phyloP scores from a whole-genome alignment of 1,139 yeast genomes.

The Saccharomyces uvarum region DNA sequence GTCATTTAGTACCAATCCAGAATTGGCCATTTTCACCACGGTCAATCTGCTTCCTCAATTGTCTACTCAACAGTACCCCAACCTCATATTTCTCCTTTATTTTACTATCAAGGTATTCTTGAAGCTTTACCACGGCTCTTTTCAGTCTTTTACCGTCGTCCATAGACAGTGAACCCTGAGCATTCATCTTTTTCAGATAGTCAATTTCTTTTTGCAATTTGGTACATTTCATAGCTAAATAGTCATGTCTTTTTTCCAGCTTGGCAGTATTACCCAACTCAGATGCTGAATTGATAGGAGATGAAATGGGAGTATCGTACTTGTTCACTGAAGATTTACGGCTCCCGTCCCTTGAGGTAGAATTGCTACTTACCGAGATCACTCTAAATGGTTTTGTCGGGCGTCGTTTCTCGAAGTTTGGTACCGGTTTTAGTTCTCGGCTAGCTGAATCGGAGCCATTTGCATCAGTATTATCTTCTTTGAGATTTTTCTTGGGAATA shows the following conservation, averaged over 20 bases:
- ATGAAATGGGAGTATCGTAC: conserved; percentile 2
- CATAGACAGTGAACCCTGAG: conserved; percentile 33
- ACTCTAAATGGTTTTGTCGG: conserved; percentile 31
- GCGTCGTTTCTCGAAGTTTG: conserved; percentile 4
- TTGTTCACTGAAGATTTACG: conserved; percentile 2
- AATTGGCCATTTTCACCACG: conserved; percentile 36
- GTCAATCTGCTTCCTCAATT: conserved; percentile 35
- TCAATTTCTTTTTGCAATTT: conserved; percentile 34
- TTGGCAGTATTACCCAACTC: conserved; percentile 12
- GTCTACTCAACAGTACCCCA: conserved; percentile 35
- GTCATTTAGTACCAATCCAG: conserved; percentile 28
- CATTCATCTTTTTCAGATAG: conserved; percentile 31
- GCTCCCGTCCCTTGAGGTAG: conserved; percentile 11
- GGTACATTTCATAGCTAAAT: conserved; percentile 27
- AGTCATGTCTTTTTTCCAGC: conserved; percentile 25
- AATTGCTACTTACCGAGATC: conserved; percentile 24
- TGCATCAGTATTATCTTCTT: conserved; percentile 4
- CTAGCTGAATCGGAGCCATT: background rate
- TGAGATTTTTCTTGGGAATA: conserved; percentile 12
- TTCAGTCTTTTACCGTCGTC: conserved; percentile 34
- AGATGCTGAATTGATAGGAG: background rate
- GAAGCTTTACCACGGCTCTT: conserved; percentile 33
- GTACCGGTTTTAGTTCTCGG: background rate
- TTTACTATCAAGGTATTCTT: conserved; percentile 35
- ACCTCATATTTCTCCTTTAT: conserved; percentile 37